phyloP scores from a whole-genome alignment of 2,329 filamentous ascomycete species.

The Aspergillus quadrilineatus region DNA sequence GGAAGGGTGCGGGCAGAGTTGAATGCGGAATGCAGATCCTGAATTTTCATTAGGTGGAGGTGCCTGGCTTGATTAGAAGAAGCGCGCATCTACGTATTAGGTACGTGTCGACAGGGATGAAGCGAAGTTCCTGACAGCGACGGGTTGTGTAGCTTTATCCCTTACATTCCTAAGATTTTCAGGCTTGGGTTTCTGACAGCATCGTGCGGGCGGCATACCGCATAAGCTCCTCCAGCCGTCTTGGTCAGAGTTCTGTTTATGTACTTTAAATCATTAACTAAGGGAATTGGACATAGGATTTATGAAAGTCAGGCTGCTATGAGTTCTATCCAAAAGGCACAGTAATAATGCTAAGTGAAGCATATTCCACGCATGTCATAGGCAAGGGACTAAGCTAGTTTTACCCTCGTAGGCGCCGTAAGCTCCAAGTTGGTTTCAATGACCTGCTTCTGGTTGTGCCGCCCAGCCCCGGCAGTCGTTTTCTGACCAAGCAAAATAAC shows the following conservation, averaged over 20 bases:
- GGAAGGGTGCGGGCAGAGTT: no score
- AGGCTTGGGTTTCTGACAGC: not conserved
- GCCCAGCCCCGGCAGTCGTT: conserved; percentile 4
- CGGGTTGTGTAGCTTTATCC: not conserved
- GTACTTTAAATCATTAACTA: not conserved
- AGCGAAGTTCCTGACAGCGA: not conserved
- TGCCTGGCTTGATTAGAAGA: not conserved
- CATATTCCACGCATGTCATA: not conserved
- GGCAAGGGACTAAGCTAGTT: conserved; percentile 11
- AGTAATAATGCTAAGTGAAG: not conserved
- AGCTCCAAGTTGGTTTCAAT: conserved; percentile 25
- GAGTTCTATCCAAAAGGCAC: not conserved
- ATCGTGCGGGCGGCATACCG: not conserved
- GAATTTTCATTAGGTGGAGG: not conserved
- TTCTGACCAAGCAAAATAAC: conserved; percentile 31
- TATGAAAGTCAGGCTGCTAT: not conserved
- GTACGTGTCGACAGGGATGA: not conserved
- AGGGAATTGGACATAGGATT: not conserved
- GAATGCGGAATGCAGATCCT: not conserved
- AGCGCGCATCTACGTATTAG: not conserved
- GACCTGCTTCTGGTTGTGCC: conserved; percentile 22
- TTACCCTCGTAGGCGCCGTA: conserved; percentile 13
- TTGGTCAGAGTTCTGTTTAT: not conserved
- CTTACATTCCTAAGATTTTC: conserved; percentile 1
- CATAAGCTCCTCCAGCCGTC: not conserved